Evolutionary conservation across 2,329 filamentous ascomycete species (phyloP).

Genomic region (Hypomyces rosellus): DNA sequence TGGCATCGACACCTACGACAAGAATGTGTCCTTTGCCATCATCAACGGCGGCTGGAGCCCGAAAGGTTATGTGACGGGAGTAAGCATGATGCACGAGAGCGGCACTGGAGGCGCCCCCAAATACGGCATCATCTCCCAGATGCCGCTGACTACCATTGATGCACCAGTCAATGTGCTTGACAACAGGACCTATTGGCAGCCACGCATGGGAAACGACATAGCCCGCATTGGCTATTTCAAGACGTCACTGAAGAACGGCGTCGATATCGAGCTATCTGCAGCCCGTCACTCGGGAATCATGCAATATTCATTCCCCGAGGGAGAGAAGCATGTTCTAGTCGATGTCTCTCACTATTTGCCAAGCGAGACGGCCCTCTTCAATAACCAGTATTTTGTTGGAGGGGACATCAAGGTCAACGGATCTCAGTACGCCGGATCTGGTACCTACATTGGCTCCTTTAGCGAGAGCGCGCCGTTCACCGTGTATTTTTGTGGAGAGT

Average conservation of each 20-base stretch:
- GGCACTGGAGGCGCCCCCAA: constrained; percentile 54
- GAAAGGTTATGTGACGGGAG: constrained; percentile 39
- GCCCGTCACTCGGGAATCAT: constrained; percentile 45
- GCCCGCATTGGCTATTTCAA: constrained; percentile 50
- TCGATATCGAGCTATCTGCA: constrained; percentile 43
- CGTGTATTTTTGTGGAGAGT: too few species aligned
- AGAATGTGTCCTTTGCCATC: constrained; percentile 3
- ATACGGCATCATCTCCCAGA: constrained; percentile 48
- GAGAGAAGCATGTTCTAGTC: constrained; percentile 35
- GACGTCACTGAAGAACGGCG: constrained; percentile 41
- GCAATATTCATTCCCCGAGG: constrained; percentile 42
- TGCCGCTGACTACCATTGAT: constrained; percentile 37
- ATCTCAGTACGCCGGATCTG: too few species aligned
- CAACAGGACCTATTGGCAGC: constrained; percentile 42
- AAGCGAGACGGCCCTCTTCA: constrained; percentile 25
- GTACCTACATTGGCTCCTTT: too few species aligned
- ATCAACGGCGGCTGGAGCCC: constrained; percentile 32
- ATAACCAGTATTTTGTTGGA: constrained; percentile 36
- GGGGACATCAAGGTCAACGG: constrained; percentile 30
- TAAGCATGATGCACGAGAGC: constrained; percentile 49
- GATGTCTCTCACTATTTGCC: constrained; percentile 45
- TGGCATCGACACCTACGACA: constrained; percentile 31
- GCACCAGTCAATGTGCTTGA: constrained; percentile 38
- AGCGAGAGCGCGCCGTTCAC: too few species aligned
- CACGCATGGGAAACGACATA: constrained; percentile 30